A percentile compares a stretch with the other conserved stretches of the same genome.
phyloP scores from a whole-genome alignment of 2,329 filamentous ascomycete species.

The Trichocomaceae sp. region DNA sequence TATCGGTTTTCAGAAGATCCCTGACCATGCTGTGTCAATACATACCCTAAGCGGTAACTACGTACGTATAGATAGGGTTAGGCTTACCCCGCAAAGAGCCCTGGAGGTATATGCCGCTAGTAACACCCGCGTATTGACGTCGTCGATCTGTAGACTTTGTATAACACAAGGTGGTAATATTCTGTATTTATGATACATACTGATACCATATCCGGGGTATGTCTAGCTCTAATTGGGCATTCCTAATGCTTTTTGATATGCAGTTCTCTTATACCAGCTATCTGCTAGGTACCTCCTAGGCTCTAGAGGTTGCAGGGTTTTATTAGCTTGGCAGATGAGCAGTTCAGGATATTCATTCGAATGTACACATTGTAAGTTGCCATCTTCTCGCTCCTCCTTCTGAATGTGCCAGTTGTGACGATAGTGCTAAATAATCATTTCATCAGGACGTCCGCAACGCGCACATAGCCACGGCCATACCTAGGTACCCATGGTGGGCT shows the following conservation, averaged over 20 bases:
- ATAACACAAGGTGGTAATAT: neutral
- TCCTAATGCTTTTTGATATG: too few relatives aligned
- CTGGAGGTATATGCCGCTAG: neutral
- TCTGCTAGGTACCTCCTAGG: too few relatives aligned
- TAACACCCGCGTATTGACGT: neutral
- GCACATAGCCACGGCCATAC: constrained; percentile 22
- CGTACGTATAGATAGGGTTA: neutral
- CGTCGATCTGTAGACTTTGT: neutral
- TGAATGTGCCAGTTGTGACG: neutral
- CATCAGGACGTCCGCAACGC: constrained; percentile 18
- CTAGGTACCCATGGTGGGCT: constrained; percentile 23
- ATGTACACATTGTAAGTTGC: constrained; percentile 56
- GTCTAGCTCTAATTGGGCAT: neutral
- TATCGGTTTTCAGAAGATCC: neutral
- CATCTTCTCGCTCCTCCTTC: constrained; percentile 66
- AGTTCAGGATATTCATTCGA: too few relatives aligned
- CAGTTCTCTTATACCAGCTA: too few relatives aligned
- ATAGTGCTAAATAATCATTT: neutral
- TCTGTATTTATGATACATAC: neutral
- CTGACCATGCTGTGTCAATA: too few relatives aligned
- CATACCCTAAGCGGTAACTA: neutral
- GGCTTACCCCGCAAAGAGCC: too few relatives aligned
- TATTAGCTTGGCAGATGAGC: too few relatives aligned
- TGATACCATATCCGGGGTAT: neutral
- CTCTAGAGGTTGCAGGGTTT: too few relatives aligned